These are phyloP conservation scores for Neofusicoccum cordaticola DNA, from an alignment of 2,329 filamentous ascomycete species.

Conservation along the genomic window DNA sequence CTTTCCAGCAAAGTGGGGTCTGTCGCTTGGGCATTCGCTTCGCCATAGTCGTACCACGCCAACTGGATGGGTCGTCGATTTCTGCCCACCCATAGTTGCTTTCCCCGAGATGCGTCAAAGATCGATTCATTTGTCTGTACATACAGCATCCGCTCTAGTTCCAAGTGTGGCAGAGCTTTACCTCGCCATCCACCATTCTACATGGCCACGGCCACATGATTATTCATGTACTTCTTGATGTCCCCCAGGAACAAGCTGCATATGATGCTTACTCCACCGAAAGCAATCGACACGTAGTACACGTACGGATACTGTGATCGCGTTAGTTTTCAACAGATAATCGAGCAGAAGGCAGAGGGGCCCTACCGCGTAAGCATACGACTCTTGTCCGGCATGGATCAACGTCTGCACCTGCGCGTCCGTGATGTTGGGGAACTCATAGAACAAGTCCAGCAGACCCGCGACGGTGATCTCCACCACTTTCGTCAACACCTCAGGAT, in stretches of 20 bases:
- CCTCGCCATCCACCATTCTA: neutral
- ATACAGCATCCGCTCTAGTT: neutral
- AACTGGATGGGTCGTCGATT: too few species aligned
- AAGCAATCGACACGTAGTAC: constrained; percentile 15
- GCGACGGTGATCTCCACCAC: constrained; percentile 10
- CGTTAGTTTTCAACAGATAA: neutral
- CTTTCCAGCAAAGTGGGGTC: neutral
- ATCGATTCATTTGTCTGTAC: neutral
- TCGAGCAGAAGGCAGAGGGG: neutral
- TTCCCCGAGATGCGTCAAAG: neutral
- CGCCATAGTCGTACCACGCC: neutral
- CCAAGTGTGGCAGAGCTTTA: neutral
- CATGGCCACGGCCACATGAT: constrained; percentile 11
- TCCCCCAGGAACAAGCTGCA: constrained; percentile 10
- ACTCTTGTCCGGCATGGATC: constrained; percentile 5
- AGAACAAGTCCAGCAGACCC: neutral
- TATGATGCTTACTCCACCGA: constrained; percentile 13
- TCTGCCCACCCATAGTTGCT: too few species aligned
- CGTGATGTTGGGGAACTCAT: constrained; percentile 6
- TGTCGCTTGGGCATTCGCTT: neutral
- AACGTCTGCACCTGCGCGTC: neutral
- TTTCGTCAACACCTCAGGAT: neutral
- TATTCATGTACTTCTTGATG: constrained; percentile 20
- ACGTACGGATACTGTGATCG: constrained; percentile 10
- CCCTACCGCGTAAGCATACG: constrained; percentile 7